These are phyloP conservation scores for Borealophlyctis nickersoniae DNA, from an alignment of 192 early-diverging fungal species.

Conservation along the genomic window DNA sequence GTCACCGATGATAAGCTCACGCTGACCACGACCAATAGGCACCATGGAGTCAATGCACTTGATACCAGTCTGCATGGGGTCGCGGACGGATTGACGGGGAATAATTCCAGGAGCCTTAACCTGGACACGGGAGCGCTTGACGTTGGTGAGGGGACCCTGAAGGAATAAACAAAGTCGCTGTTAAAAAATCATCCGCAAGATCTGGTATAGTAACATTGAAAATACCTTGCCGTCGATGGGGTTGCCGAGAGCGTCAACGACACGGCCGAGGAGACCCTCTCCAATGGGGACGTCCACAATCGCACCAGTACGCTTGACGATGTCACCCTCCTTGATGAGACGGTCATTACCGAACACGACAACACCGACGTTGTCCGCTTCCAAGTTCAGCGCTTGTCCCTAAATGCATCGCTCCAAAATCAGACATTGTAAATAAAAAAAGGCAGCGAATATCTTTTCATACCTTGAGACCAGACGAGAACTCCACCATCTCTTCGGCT, in stretches of 20 bases:
- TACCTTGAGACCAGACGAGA: conserved; percentile 97
- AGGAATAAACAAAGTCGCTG: not conserved
- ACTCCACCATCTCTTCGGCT: conserved; percentile 99
- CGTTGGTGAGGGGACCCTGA: conserved; percentile 83
- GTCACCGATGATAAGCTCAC: conserved; percentile 99
- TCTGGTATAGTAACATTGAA: not conserved
- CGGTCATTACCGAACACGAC: conserved; percentile 99
- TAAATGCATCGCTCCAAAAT: too few relatives aligned
- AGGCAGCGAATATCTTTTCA: not conserved
- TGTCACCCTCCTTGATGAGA: conserved; percentile 99
- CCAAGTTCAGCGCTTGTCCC: conserved; percentile 99
- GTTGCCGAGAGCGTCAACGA: conserved; percentile 98
- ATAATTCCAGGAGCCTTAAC: conserved; percentile 99
- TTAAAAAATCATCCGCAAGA: too few relatives aligned
- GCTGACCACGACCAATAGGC: conserved; percentile 99
- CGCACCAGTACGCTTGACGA: conserved; percentile 96
- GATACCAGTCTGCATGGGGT: conserved; percentile 99
- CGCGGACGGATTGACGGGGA: conserved; percentile 97
- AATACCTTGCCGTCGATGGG: conserved; percentile 94
- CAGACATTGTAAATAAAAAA: not conserved
- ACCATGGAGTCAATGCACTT: conserved; percentile 99
- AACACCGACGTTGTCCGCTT: conserved; percentile 99
- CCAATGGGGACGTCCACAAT: conserved; percentile 99
- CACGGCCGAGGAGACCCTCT: conserved; percentile 92
- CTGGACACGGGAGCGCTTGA: conserved; percentile 87